These are phyloP conservation scores for Starmerella bacillaris DNA, from an alignment of 805 yeast genomes.

Conservation along the genomic window DNA sequence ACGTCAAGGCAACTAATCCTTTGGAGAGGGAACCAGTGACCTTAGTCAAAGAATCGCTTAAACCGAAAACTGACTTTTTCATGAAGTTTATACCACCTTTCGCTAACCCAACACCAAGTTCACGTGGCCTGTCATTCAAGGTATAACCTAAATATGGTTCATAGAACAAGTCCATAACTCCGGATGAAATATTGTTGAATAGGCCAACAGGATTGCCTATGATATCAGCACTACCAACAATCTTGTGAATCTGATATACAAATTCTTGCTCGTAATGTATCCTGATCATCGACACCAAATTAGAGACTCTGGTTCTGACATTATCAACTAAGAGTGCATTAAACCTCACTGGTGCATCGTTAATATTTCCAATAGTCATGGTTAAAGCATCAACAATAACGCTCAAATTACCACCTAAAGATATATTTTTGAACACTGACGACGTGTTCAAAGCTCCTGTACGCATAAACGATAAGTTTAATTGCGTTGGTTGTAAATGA, in stretches of 20 bases:
- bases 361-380: constrained; percentile 92
- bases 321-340: constrained; percentile 80
- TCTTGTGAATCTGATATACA: constrained; percentile 76
- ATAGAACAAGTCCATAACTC: constrained; percentile 88
- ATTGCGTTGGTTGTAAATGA: constrained; percentile 78
- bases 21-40: constrained; percentile 88
- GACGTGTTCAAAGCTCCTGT: constrained; percentile 40
- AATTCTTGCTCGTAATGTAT: constrained; percentile 87
- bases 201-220: constrained; percentile 95
- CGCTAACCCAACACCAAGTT: constrained; percentile 84
- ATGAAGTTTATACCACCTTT: constrained; percentile 89
- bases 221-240: constrained; percentile 89
- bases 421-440: constrained; percentile 32
- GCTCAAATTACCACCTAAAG: constrained; percentile 11
- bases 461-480: constrained; percentile 78
- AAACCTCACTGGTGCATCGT: constrained; percentile 85
- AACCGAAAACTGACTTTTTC: constrained; percentile 85
- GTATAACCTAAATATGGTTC: constrained; percentile 95
- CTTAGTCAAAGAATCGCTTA: constrained; percentile 83
- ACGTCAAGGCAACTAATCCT: constrained; percentile 77
- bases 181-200: constrained; percentile 82
- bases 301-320: constrained; percentile 66
- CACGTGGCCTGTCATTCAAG: constrained; percentile 89
- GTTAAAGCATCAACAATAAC: constrained; percentile 71
- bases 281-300: constrained; percentile 47